These are phyloP conservation scores for Dendrobium huoshanense DNA, from an alignment of 106 monocot genomes.

Conservation along the genomic window DNA sequence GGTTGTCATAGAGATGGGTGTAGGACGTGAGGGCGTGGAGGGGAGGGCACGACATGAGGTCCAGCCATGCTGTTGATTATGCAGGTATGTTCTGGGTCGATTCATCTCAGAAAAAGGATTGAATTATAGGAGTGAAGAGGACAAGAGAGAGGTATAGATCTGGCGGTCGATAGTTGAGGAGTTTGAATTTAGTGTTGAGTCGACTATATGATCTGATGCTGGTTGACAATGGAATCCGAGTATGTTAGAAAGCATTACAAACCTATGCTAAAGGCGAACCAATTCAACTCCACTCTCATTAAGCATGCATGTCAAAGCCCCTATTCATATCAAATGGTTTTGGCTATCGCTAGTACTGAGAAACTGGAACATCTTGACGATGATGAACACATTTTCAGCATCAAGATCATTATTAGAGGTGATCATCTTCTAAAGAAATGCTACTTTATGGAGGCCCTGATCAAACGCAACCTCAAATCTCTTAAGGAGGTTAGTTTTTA, in stretches of 20 bases:
- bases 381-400: constrained; percentile 34
- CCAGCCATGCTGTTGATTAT: too few species aligned
- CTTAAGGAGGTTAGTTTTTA: not conserved
- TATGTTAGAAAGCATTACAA: constrained; percentile 28
- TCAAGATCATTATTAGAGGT: constrained; percentile 24
- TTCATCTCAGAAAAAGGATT: not conserved
- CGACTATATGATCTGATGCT: not conserved
- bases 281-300: constrained; percentile 45
- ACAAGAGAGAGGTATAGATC: not conserved
- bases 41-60: too few species aligned
- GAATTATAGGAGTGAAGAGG: not conserved
- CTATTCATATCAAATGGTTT: constrained; percentile 42
- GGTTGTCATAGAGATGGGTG: too few species aligned
- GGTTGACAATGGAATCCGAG: constrained; percentile 25
- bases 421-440: constrained; percentile 25
- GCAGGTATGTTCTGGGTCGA: too few species aligned
- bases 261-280: constrained; percentile 24
- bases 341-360: constrained; percentile 43
- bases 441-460: constrained; percentile 2
- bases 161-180: not conserved
- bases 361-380: constrained; percentile 42
- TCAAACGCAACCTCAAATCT: constrained; percentile 4
- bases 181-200: not conserved
- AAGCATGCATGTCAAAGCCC: constrained; percentile 35
- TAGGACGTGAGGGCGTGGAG: too few species aligned